Evolutionary conservation across 495 filamentous ascomycete genomes (phyloP), one percentile per base, ranked within the genome.

Genomic region (Wilcoxina mikolae): DNA sequence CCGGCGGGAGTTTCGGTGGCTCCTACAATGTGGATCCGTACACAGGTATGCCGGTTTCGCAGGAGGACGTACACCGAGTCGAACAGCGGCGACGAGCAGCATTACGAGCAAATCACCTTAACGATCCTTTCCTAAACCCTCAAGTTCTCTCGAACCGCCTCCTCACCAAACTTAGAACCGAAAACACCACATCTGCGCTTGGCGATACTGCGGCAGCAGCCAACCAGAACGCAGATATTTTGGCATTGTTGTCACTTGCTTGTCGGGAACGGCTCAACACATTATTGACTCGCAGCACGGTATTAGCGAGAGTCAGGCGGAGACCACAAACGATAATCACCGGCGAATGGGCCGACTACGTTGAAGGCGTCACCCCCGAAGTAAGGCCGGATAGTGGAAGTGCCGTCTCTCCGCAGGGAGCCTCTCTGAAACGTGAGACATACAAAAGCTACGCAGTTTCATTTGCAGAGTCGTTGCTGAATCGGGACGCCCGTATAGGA

Each of bases 261-360:
- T 27, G 29, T 20, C 56, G 58, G 15, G 64, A 66, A 35, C 56
- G 64, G 5, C 26, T 66, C 5, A 56, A 56, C n/a, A 48, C 58
- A 18, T 59, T 65, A 4, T 26, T 66, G 31, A 66, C 64, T 4
- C 56, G 64, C 11, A 58, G 57, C 2, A 43, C 58, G 7, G 62
- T 58, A 20, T 56, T 66, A 7, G 63, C 64, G 5, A 54, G 56
- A 17, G 60, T 56, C 3, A 49, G 64, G n/a, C 54, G 64, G 28
- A 53, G 56, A 18, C 60, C 59, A 5, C 61, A 65, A 41, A 60
- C 62, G n/a, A 58, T 58, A 3, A 64, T 66, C 39, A 48, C 55
- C 3, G 64, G 64, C 3, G 63, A 65, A 49, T 66, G 64, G 64
- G 64, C 62, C 1, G 63, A 62, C 27, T 52, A 47, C 17, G 64